Evolutionary conservation across 2,329 filamentous ascomycete species (phyloP).

Genomic region (Delphinella strobiligena): DNA sequence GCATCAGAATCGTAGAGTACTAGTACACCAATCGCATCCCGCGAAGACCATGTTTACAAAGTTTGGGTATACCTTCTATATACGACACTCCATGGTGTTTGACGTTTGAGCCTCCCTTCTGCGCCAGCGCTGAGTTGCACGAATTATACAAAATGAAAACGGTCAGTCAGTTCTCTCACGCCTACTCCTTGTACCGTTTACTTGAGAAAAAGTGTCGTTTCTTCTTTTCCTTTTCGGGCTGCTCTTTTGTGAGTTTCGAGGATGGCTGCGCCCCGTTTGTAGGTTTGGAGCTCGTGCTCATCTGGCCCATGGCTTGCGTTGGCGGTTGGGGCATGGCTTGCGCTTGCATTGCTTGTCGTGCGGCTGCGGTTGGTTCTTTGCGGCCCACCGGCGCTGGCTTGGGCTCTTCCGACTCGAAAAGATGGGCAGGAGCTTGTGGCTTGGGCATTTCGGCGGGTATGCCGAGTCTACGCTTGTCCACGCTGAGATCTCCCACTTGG

Average conservation of each 20-base stretch:
- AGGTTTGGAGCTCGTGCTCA: slow-evolving; percentile 35
- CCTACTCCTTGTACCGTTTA: slow-evolving; percentile 19
- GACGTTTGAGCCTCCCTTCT: no score
- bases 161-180: neutral
- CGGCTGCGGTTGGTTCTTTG: no score
- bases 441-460: slow-evolving; percentile 71
- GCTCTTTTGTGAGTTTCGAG: slow-evolving; percentile 43
- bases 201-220: slow-evolving; percentile 42
- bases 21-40: no score
- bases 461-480: slow-evolving; percentile 62
- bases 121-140: neutral
- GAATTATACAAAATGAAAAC: neutral
- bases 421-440: slow-evolving; percentile 70
- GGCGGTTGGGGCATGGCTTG: slow-evolving; percentile 31
- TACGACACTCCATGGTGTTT: no score
- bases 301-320: slow-evolving; percentile 42
- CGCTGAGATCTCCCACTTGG: slow-evolving; percentile 68
- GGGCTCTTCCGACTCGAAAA: slow-evolving; percentile 59
- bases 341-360: slow-evolving; percentile 20
- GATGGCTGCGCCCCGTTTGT: slow-evolving; percentile 17
- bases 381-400: slow-evolving; percentile 19
- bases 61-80: no score
- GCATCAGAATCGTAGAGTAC: no score
- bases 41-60: no score
- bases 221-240: slow-evolving; percentile 39